These are phyloP conservation scores for Lodderomyces orthopsilosis DNA, from an alignment of 1,139 yeast genomes.

Conservation along the genomic window DNA sequence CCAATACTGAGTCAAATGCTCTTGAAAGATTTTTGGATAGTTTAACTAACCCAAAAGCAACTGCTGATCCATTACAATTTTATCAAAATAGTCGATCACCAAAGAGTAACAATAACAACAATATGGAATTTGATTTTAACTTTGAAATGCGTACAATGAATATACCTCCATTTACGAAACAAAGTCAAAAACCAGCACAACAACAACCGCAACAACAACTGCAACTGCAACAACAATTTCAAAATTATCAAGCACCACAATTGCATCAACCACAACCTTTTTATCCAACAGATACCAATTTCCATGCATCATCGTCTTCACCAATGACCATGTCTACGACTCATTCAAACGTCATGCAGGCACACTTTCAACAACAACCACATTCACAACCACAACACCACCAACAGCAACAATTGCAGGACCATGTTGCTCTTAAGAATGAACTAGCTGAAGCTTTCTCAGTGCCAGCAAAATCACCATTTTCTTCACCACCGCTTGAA, in stretches of 20 bases:
- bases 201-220: conserved; percentile 4
- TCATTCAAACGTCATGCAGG: neutral
- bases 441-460: conserved; percentile 38
- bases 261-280: conserved; percentile 7
- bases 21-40: conserved; percentile 45
- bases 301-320: neutral
- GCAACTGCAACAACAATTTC: conserved; percentile 7
- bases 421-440: conserved; percentile 22
- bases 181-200: conserved; percentile 5
- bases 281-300: neutral
- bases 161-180: conserved; percentile 14
- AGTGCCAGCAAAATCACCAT: conserved; percentile 1
- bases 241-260: conserved; percentile 4
- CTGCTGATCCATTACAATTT: conserved; percentile 31
- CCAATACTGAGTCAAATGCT: conserved; percentile 45
- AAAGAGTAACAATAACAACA: conserved; percentile 1
- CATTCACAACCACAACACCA: conserved; percentile 6
- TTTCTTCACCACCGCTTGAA: conserved; percentile 4
- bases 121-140: conserved; percentile 18
- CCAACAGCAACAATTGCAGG: conserved; percentile 9
- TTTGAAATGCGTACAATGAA: conserved; percentile 35
- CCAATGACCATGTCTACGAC: neutral
- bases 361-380: conserved; percentile 4
- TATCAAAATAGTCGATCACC: conserved; percentile 17
- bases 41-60: conserved; percentile 32